Evolutionary conservation across 768 basidiomycete genomes (phyloP), one percentile per base, ranked within the genome.

Genomic region (Trametes coccinea): DNA sequence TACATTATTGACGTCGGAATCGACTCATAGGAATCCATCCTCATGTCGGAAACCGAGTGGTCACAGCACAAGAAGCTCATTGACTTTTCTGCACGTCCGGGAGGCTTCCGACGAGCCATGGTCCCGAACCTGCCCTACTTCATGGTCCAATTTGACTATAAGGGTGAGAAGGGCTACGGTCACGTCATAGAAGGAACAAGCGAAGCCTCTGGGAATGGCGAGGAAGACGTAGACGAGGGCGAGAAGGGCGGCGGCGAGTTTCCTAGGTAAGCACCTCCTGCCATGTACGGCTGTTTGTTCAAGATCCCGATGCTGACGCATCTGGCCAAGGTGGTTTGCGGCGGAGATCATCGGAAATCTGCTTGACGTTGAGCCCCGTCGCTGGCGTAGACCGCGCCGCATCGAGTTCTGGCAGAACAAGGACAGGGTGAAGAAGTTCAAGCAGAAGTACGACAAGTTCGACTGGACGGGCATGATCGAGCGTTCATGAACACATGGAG

Each of bases 91-190:
- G 78, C 86, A 8, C 81, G 93, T 4, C 92, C 93, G 0, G 95
- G 96, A 16, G 96, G 96, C 3, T 98, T 98, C 79, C 82, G 95
- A 44, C 84, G 96, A 0, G 87, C 92, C 29, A 92, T 99, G 90
- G 96, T 99, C 10, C 88, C 95, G 2, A 97, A 98, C 69, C 77
- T 99, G 33, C 97, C 97, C 0, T 99, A 99, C 75, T 99, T 99
- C 70, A 96, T 95, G 93, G 92, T 98, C 6, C 95, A 96, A 68
- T 99, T 96, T 74, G 97, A 99, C 75, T 82, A 98, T 75, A 98
- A 95, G 69, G 95, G 97, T 29, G 95, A 98, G 75, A 94, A 93
- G 70, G 97, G 97, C 2, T 99, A 94, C 71, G 97, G 97, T 0
- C 97, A 99, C 74, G 92, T 99, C 63, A 97, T 99, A 62, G 97